Evolutionary conservation across 306 rosid species (phyloP).

Genomic region (Glycyrrhiza uralensis): DNA sequence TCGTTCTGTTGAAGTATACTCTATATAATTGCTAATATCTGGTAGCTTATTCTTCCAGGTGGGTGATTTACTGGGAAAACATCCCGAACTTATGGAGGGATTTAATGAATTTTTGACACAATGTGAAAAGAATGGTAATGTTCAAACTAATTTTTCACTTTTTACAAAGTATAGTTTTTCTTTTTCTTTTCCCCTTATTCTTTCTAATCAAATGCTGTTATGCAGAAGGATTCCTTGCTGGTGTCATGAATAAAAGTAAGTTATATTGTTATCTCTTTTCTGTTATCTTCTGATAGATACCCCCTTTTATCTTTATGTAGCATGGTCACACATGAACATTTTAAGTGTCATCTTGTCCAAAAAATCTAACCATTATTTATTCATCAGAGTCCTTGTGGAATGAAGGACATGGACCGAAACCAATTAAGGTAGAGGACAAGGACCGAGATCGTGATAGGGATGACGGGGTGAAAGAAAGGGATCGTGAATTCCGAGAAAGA

Average conservation of each 20-base stretch:
- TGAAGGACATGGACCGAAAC: slow-evolving; percentile 64
- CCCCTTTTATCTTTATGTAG: slow-evolving; percentile 10
- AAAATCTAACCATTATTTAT: slow-evolving; percentile 17
- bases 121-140: slow-evolving; percentile 90
- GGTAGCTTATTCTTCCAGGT: slow-evolving; percentile 55
- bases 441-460: slow-evolving; percentile 69
- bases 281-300: slow-evolving; percentile 13
- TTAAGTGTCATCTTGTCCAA: slow-evolving; percentile 9
- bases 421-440: slow-evolving; percentile 74
- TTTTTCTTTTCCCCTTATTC: slow-evolving; percentile 3
- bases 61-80: slow-evolving; percentile 78
- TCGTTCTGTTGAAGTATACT: neutral
- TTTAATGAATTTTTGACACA: slow-evolving; percentile 83
- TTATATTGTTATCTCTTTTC: slow-evolving; percentile 30
- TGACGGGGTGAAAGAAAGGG: slow-evolving; percentile 77
- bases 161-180: slow-evolving; percentile 18
- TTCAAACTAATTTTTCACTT: slow-evolving; percentile 28
- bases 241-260: slow-evolving; percentile 96
- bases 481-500: slow-evolving; percentile 69
- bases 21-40: slow-evolving; percentile 9
- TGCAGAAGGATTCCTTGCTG: slow-evolving; percentile 98
- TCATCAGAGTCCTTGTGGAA: slow-evolving; percentile 50
- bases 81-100: slow-evolving; percentile 86
- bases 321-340: slow-evolving; percentile 3
- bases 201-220: slow-evolving; percentile 51